Percentiles rank a stretch among this genome's conserved stretches.
Conservation (phyloP, 495 filamentous ascomycete species). For the Annulohypoxylon moriforme region DNA sequence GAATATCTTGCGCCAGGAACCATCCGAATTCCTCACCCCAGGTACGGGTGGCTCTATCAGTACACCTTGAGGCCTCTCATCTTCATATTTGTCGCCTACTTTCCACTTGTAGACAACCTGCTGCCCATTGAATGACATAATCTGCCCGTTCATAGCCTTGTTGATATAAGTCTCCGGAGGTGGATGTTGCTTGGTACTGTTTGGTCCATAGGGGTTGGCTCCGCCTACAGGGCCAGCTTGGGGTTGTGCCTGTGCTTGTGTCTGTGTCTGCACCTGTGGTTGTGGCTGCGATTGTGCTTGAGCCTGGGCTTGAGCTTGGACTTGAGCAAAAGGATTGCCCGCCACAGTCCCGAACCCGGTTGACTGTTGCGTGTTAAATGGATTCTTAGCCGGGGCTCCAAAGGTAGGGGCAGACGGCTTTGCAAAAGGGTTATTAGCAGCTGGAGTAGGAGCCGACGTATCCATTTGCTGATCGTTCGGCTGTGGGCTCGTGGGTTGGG, state of each 20-base stretch:
- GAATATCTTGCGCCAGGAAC: constrained; percentile 67
- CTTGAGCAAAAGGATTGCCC: constrained; percentile 43
- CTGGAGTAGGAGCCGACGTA: constrained; percentile 37
- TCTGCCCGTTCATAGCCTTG: constrained; percentile 45
- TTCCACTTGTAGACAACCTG: constrained; percentile 54
- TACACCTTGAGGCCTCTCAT: constrained; percentile 30
- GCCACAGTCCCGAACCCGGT: constrained; percentile 14
- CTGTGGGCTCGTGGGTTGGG: constrained; percentile 19
- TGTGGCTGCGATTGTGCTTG: constrained; percentile 19
- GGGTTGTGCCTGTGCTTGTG: constrained; percentile 19
- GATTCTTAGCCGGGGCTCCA: constrained; percentile 17
- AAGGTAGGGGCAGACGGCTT: constrained; percentile 22
- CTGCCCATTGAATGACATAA: constrained; percentile 57
- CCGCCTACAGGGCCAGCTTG: constrained; percentile 7
- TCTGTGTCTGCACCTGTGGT: constrained; percentile 20
- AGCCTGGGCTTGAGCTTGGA: constrained; percentile 10
- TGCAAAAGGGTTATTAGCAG: constrained; percentile 35
- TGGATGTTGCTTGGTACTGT: constrained; percentile 57
- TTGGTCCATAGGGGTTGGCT: constrained; percentile 54
- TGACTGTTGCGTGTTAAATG: constrained; percentile 24
- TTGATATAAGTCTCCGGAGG: constrained; percentile 52
- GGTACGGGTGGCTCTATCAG: constrained; percentile 44
- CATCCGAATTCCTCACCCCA: constrained; percentile 53
- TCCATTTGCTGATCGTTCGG: constrained; percentile 43
- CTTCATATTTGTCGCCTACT: constrained; percentile 43